Conservation (phyloP, 495 filamentous ascomycete genomes). For the Neurospora terricola region DNA sequence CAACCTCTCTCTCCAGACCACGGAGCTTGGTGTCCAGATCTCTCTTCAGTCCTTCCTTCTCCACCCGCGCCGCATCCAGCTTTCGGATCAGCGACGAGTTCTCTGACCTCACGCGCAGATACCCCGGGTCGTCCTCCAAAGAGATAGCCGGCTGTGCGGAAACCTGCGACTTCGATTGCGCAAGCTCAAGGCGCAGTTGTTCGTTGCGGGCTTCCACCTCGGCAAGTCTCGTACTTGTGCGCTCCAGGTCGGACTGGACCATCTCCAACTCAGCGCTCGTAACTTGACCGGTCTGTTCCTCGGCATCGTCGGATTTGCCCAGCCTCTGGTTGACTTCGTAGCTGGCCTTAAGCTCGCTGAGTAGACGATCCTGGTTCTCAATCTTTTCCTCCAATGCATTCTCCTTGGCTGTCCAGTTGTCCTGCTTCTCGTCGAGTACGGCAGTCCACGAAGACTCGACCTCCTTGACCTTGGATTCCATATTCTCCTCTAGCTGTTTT, state of each 20-base stretch:
- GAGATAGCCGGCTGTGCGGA: constrained; percentile 44
- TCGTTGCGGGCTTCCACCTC: constrained; percentile 94
- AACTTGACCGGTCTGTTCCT: constrained; percentile 50
- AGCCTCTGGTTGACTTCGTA: constrained; percentile 93
- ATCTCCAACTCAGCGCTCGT: constrained; percentile 89
- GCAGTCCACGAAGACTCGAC: constrained; percentile 84
- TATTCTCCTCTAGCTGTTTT: constrained; percentile 62
- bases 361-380: constrained; percentile 81
- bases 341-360: constrained; percentile 92
- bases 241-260: constrained; percentile 80
- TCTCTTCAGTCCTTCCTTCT: constrained; percentile 68
- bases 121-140: constrained; percentile 79
- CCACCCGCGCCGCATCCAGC: constrained; percentile 69
- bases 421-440: constrained; percentile 87
- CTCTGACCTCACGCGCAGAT: constrained; percentile 77
- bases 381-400: constrained; percentile 84
- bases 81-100: constrained; percentile 84
- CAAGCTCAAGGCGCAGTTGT: constrained; percentile 80
- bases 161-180: constrained; percentile 71
- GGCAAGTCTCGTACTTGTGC: constrained; percentile 74
- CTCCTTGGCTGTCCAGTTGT: constrained; percentile 95
- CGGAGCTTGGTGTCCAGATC: constrained; percentile 63
- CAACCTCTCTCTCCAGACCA: constrained; percentile 62
- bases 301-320: constrained; percentile 57
- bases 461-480: constrained; percentile 72